Conservation (phyloP, 225 moss, liverwort and hornwort genomes). For the Climacium dendroides region DNA sequence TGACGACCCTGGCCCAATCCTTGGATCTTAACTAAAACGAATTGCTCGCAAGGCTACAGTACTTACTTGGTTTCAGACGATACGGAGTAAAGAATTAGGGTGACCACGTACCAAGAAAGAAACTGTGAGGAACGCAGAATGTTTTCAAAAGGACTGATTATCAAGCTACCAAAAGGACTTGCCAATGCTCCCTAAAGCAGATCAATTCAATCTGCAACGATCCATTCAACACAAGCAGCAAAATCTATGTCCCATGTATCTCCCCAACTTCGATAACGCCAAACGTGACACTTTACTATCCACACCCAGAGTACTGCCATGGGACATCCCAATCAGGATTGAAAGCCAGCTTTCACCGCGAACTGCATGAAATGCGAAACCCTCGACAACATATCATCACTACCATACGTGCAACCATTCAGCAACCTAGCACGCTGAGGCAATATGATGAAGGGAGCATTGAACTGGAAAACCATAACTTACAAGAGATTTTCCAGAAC, state of each 20-base stretch:
- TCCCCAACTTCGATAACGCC: background rate
- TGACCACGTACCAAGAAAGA: too few relatives aligned
- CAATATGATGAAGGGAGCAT: background rate
- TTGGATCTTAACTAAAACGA: background rate
- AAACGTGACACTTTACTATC: too few relatives aligned
- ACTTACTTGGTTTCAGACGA: background rate
- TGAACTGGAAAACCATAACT: background rate
- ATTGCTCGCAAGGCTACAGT: background rate
- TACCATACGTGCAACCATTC: background rate
- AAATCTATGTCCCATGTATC: background rate
- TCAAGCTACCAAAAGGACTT: too few relatives aligned
- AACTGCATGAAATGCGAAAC: background rate
- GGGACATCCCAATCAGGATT: too few relatives aligned
- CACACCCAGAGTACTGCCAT: background rate
- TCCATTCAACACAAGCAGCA: too few relatives aligned
- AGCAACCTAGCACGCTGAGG: background rate
- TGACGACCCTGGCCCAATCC: background rate
- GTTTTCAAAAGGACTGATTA: background rate
- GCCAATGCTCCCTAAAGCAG: background rate
- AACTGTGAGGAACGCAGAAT: background rate
- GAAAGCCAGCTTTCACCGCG: background rate
- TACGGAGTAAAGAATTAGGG: background rate
- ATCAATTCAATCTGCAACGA: background rate
- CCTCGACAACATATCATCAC: background rate
- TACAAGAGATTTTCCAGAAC: background rate